These are phyloP conservation scores for Syncephalis fuscata DNA, from an alignment of 371 early-diverging fungal species.

Conservation along the genomic window DNA sequence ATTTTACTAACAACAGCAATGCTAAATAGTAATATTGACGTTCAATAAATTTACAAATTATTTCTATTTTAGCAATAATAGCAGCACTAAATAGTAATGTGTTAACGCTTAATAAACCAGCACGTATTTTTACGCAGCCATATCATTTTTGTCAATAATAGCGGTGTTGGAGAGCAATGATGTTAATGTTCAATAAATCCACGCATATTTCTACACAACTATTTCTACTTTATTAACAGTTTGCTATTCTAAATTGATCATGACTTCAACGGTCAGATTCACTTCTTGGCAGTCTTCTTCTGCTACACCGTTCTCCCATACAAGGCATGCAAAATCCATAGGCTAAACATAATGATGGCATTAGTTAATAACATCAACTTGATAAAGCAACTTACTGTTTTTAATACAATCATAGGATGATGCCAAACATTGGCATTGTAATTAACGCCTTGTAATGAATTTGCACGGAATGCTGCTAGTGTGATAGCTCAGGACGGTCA, in stretches of 20 bases:
- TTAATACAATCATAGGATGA: constrained; percentile 71
- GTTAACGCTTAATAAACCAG: too few species aligned
- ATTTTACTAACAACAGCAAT: too few species aligned
- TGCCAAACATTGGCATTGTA: constrained; percentile 76
- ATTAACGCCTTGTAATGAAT: constrained; percentile 59
- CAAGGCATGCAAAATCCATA: constrained; percentile 42
- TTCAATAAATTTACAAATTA: too few species aligned
- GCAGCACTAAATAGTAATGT: too few species aligned
- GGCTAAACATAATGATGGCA: constrained; percentile 7
- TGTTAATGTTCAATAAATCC: too few species aligned
- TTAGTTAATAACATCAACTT: not conserved
- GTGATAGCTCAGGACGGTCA: constrained; percentile 56
- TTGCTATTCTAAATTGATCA: not conserved
- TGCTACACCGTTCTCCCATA: constrained; percentile 50
- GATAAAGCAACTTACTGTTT: constrained; percentile 15
- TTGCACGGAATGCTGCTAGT: constrained; percentile 56
- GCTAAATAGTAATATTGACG: too few species aligned
- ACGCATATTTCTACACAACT: not conserved
- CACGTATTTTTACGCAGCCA: too few species aligned
- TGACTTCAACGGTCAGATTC: not conserved
- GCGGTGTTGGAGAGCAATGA: too few species aligned
- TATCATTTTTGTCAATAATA: too few species aligned
- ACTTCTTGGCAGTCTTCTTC: constrained; percentile 50
- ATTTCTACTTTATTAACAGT: not conserved
- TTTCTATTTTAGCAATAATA: too few species aligned